These are phyloP conservation scores for Phytophthora meadii DNA, from an alignment of 352 stramenopile species.

Conservation along the genomic window DNA sequence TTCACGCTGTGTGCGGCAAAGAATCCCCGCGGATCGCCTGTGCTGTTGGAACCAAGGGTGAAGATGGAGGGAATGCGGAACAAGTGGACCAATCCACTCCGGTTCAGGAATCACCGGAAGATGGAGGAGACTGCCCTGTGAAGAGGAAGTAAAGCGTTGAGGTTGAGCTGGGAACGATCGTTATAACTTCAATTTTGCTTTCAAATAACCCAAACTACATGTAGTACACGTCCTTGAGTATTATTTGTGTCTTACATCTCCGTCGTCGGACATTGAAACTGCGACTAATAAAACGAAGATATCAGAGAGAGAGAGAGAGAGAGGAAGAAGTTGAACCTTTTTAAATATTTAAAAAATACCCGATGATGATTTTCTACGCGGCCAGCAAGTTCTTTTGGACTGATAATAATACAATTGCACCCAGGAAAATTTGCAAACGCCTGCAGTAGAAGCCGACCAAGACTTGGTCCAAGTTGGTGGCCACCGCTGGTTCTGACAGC, in stretches of 20 bases:
- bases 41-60: constrained; percentile 31
- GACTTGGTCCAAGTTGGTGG: too few species aligned
- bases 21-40: constrained; percentile 57
- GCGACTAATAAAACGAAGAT: neutral
- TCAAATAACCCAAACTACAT: too few species aligned
- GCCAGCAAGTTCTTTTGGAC: neutral
- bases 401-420: neutral
- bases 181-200: too few species aligned
- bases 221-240: too few species aligned
- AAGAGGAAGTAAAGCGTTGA: neutral
- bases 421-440: too few species aligned
- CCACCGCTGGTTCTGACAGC: neutral
- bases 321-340: too few species aligned
- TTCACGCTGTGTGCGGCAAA: constrained; percentile 65
- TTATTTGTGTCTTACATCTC: too few species aligned
- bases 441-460: neutral
- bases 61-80: neutral
- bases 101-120: neutral
- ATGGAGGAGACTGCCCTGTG: constrained; percentile 4
- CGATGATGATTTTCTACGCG: too few species aligned
- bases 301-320: too few species aligned
- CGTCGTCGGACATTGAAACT: neutral
- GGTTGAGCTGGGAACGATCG: too few species aligned
- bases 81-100: constrained; percentile 11
- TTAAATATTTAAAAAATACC: neutral